These are phyloP conservation scores for Apocynum venetum DNA, from an alignment of 257 asterid genomes.

Conservation along the genomic window DNA sequence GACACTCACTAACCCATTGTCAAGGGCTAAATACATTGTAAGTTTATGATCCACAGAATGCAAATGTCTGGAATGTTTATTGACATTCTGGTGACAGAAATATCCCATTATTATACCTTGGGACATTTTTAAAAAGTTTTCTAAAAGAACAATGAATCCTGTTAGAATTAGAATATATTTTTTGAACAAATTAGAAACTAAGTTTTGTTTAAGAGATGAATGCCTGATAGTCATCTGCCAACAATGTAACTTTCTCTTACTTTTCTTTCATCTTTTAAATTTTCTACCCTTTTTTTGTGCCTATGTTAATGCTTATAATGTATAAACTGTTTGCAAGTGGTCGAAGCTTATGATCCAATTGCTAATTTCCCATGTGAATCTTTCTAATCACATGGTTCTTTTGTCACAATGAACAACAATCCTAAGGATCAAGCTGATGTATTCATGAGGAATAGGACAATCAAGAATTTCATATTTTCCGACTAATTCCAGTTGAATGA, in stretches of 20 bases:
- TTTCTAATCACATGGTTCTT: not conserved
- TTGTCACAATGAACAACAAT: not conserved
- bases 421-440: not conserved
- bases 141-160: not conserved
- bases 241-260: not conserved
- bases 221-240: not conserved
- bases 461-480: not conserved
- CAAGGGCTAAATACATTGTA: conserved; percentile 82
- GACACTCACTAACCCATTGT: conserved; percentile 68
- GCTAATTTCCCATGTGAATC: not conserved
- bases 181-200: not conserved
- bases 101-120: not conserved
- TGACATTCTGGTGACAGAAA: not conserved
- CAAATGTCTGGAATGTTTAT: not conserved
- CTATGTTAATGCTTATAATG: not conserved
- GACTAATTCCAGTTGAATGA: not conserved
- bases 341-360: not conserved
- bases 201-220: not conserved
- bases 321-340: not conserved
- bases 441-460: not conserved
- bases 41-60: conserved; percentile 14
- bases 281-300: not conserved
- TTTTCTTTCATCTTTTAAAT: not conserved
- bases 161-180: not conserved
- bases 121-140: not conserved